Base-by-base conservation (phyloP, 73 alveolate species). In the Tetrahymena thermophila region DNA sequence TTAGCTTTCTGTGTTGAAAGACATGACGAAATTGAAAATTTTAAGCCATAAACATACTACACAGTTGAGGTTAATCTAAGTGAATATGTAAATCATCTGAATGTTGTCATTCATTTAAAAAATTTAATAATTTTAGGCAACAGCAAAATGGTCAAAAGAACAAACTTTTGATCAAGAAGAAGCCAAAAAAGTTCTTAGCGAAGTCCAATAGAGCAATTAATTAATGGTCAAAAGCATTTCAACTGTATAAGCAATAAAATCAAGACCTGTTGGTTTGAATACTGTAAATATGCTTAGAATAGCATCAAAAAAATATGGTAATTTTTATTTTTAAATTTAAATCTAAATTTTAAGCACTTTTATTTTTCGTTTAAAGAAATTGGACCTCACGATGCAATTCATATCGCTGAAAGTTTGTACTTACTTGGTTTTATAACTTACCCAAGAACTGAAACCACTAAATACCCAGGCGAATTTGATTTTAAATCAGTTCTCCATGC, bases 361-460 rank as follows among this genome's bases (percentile, higher is more conserved):
- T 4, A 28, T n/a, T 34, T 28, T 71, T 3, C 8, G 3, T 57
- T 16, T 57, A 28, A 28, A 71, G 89, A 71, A 28, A 71, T 71
- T 71, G 89, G 89, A 28, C 89, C 89, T 71, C 89, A 71, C 11
- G 89, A 71, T 14, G 97, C 99, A 35, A 98, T 99, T 99, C 97
- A 96, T 35, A 97, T 98, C 85, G 99, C 99, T 28, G 99, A 99
- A 96, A 98, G 97, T 35, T 97, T 99, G 93, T 99, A 99, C 97
- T 96, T 99, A 84, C 95, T 97, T 85, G 99, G 99, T 28, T 99
- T 55, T 97, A 97, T 99, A 84, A 99, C 99, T 10, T 99, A 99
- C 95, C 99, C 99, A 35, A 97, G 99, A 57, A 99, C 99, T 16
- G 99, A 99, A 95, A 98, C 99, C 38, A 98, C 99, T 16, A 96